These are phyloP conservation scores for Coniochaeta prunicola DNA, from an alignment of 2,329 filamentous ascomycete species.

Conservation along the genomic window DNA sequence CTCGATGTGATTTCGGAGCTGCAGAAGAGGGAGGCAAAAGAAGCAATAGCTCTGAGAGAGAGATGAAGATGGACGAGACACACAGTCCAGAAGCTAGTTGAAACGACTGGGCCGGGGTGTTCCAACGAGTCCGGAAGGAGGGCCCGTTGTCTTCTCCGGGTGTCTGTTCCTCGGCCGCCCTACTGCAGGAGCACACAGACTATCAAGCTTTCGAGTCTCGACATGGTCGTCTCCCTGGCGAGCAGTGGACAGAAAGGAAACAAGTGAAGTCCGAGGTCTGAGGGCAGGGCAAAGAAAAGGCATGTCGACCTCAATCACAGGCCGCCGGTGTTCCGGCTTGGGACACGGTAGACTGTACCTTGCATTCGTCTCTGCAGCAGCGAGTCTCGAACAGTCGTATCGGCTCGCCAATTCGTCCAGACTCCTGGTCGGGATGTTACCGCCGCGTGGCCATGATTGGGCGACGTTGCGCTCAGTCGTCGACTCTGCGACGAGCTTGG, in stretches of 20 bases:
- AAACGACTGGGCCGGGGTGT: not conserved
- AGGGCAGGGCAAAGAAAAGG: not conserved
- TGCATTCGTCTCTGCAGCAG: not conserved
- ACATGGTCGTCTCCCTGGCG: not conserved
- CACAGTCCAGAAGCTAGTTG: not conserved
- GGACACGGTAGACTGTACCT: not conserved
- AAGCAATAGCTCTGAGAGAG: conserved; percentile 1
- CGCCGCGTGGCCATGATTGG: conserved; percentile 5
- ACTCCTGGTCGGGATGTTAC: not conserved
- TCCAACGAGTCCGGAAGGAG: not conserved
- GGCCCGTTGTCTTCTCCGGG: not conserved
- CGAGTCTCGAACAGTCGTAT: conserved; percentile 1
- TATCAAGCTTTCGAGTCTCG: not conserved
- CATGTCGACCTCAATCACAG: not conserved
- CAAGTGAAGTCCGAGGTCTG: not conserved
- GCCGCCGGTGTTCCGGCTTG: not conserved
- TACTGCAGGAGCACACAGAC: not conserved
- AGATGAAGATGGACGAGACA: not conserved
- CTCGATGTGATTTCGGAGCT: not conserved
- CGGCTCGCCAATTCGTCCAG: not conserved
- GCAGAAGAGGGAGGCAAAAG: conserved; percentile 3
- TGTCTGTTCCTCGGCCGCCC: not conserved
- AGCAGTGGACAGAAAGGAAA: not conserved
- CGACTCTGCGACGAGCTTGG: conserved; percentile 8
- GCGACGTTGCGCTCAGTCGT: not conserved